These are phyloP conservation scores for Penicillium pancosmium DNA, from an alignment of 495 filamentous ascomycete species.

Conservation along the genomic window DNA sequence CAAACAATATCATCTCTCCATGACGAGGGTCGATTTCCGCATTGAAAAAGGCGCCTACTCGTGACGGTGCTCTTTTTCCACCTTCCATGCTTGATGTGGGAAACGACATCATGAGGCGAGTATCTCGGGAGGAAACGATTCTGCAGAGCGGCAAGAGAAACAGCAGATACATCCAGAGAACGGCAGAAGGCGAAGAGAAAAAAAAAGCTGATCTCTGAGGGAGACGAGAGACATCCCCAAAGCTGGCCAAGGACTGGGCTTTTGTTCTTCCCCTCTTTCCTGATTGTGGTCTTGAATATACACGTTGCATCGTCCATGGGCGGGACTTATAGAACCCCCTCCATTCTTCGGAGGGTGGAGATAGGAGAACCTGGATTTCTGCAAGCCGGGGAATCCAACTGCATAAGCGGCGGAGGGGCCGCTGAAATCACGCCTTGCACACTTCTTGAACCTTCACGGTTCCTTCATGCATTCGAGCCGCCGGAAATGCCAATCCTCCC, in stretches of 20 bases:
- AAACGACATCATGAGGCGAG: background rate
- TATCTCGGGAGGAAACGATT: background rate
- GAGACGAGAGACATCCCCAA: background rate
- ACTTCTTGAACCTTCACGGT: background rate
- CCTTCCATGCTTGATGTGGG: slow-evolving; percentile 7
- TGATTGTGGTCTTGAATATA: background rate
- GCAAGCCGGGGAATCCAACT: background rate
- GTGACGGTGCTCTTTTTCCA: slow-evolving; percentile 7
- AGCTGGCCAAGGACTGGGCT: background rate
- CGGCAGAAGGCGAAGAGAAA: background rate
- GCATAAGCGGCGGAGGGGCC: background rate
- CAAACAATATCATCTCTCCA: slow-evolving; percentile 46
- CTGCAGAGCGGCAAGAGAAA: background rate
- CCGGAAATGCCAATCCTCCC: background rate
- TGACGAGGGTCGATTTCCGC: slow-evolving; percentile 38
- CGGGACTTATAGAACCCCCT: background rate
- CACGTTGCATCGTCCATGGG: background rate
- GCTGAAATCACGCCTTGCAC: background rate
- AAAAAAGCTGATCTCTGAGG: background rate
- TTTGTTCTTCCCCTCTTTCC: slow-evolving; percentile 2
- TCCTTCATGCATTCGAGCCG: background rate
- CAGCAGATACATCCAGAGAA: background rate
- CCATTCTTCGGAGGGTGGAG: background rate
- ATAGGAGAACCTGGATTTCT: background rate
- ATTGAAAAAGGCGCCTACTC: slow-evolving; percentile 26